Base-by-base conservation (phyloP, 2,329 filamentous ascomycete genomes). In the Fusarium verrucosum region DNA sequence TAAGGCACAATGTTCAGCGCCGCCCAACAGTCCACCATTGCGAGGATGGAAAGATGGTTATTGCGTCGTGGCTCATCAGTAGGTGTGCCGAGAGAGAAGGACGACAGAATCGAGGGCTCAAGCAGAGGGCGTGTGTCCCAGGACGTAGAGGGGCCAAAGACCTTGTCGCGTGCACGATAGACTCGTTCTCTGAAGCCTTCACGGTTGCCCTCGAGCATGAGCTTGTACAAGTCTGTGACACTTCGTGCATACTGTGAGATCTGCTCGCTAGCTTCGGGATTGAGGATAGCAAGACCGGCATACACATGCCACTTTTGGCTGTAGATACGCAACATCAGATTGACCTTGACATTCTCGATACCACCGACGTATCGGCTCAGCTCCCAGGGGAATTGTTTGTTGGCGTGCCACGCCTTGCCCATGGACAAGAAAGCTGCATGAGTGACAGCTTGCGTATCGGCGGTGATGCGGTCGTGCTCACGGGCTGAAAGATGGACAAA, bases 291-390 rank as follows among this genome's bases (percentile, higher is more conserved):
- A 10, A 99, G 89, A 1, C 95, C 95, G 19, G 95, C 95, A 77
- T 99, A 99, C 56, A 99, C 95, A 81, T 99, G 96, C 96, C 96
- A 99, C 78, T 98, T 99, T 78, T 97, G 96, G 59, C 90, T 89
- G 81, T 98, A 99, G 80, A 99, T 98, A 70, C 95, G 93, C 68
- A 99, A 82, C 69, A 93, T 98, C 69, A 98, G 89, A 80, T 99
- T 99, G 81, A 98, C 97, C 81, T 99, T 99, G 72, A 98, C 94
- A 77, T 99, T 99, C 78, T 99, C 95, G 72, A 99, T 96, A 49
- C 95, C 96, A 57, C 95, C 95, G 5, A 97, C 88, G 78, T 98
- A 99, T 64, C 95, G 92, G n/a, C 89, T 88, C 42, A 94, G 88
- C 72, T 98, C 94, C 95, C 95, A 99, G 0, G 96, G 95, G 72